Percentiles rank a stretch among this genome's conserved stretches.
Conservation (phyloP, 2,329 filamentous ascomycete genomes). For the Pseudogymnoascus pannorum region DNA sequence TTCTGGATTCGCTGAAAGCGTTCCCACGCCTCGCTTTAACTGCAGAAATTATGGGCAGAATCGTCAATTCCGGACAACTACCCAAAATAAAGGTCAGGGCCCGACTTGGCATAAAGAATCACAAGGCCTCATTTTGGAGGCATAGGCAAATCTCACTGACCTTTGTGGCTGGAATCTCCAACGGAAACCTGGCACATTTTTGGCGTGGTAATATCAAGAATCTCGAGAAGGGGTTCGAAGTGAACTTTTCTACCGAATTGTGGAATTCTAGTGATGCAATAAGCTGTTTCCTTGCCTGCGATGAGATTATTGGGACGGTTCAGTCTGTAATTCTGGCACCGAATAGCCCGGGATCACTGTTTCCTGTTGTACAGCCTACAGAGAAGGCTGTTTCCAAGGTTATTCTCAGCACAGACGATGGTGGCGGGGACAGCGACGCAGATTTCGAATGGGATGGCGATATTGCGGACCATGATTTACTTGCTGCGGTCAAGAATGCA, state of each 20-base stretch:
- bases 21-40: constrained; percentile 57
- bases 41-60: constrained; percentile 28
- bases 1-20: constrained; percentile 54
- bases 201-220: constrained; percentile 56
- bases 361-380: constrained; percentile 19
- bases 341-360: constrained; percentile 30
- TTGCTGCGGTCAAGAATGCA: constrained; percentile 28
- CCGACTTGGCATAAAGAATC: constrained; percentile 65
- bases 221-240: constrained; percentile 49
- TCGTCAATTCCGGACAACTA: constrained; percentile 31
- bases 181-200: constrained; percentile 64
- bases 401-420: neutral
- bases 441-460: constrained; percentile 21
- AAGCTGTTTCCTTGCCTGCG: constrained; percentile 68
- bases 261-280: constrained; percentile 49
- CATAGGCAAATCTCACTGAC: constrained; percentile 61
- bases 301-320: constrained; percentile 65
- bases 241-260: constrained; percentile 53
- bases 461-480: constrained; percentile 37
- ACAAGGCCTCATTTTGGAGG: constrained; percentile 55
- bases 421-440: constrained; percentile 25
- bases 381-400: neutral
- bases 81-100: constrained; percentile 57
- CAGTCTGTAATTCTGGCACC: constrained; percentile 21
- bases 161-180: constrained; percentile 64